These are phyloP conservation scores for Cystoisospora suis DNA, from an alignment of 169 alveolate species.

Conservation along the genomic window DNA sequence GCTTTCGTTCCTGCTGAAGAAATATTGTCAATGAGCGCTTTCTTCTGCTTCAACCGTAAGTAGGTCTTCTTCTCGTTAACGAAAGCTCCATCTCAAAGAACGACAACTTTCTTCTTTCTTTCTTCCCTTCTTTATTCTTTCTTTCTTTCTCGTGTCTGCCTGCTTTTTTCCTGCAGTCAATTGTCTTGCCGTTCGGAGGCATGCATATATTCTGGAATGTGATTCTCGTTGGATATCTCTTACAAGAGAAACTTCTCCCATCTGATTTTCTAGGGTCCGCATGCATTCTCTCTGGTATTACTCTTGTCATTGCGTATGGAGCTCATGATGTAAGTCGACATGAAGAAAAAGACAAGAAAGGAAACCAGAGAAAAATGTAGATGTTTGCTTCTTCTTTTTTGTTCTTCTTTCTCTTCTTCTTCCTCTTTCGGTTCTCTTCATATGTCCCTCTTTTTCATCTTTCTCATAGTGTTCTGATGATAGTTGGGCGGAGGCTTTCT, in stretches of 20 bases:
- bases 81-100: no score
- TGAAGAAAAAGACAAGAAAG: background rate
- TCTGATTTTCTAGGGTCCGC: conserved; percentile 34
- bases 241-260: conserved; percentile 22
- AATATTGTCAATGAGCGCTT: no score
- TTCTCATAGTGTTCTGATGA: no score
- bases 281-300: conserved; percentile 28
- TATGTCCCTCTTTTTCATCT: background rate
- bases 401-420: background rate
- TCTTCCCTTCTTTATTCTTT: background rate
- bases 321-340: conserved; percentile 46
- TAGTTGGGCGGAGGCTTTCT: no score
- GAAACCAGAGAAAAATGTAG: no score
- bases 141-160: background rate
- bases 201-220: conserved; percentile 62
- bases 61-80: no score
- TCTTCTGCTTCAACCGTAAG: no score
- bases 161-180: background rate
- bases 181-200: conserved; percentile 53
- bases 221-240: conserved; percentile 16
- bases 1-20: no score
- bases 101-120: background rate
- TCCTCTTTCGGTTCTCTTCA: background rate
- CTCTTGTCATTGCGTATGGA: conserved; percentile 32
- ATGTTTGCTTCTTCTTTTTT: no score